Evolutionary conservation across 2,329 filamentous ascomycete genomes (phyloP).

Genomic region (Alternaria sp.): DNA sequence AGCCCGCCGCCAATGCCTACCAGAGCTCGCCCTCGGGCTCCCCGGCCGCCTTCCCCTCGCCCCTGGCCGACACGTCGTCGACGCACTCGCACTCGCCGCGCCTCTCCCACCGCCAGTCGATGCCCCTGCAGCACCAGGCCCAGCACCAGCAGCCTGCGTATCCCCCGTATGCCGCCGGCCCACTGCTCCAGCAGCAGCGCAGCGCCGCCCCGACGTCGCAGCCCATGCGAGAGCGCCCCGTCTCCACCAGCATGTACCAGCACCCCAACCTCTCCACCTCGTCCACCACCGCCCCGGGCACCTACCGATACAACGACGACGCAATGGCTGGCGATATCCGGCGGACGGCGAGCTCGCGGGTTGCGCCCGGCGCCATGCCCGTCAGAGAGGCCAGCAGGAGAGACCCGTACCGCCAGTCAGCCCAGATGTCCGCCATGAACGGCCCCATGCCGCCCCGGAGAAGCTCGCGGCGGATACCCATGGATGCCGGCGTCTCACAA

Average conservation of each 20-base stretch:
- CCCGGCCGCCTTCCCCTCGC: constrained; percentile 32
- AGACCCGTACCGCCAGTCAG: constrained; percentile 69
- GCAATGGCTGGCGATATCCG: constrained; percentile 43
- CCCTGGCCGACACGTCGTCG: constrained; percentile 33
- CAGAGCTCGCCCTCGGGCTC: constrained; percentile 35
- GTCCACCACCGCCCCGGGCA: constrained; percentile 50
- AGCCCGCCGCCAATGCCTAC: constrained; percentile 52
- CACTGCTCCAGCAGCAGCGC: constrained; percentile 36
- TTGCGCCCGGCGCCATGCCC: constrained; percentile 65
- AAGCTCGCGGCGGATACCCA: constrained; percentile 74
- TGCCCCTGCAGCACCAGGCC: constrained; percentile 52
- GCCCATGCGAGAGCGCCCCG: constrained; percentile 46
- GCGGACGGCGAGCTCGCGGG: constrained; percentile 68
- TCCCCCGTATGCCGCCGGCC: constrained; percentile 35
- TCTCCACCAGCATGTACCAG: constrained; percentile 56
- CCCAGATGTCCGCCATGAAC: constrained; percentile 62
- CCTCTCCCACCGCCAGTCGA: constrained; percentile 52
- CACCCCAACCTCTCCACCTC: constrained; percentile 56
- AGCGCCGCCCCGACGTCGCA: constrained; percentile 36
- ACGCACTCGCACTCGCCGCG: constrained; percentile 40
- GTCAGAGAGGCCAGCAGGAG: constrained; percentile 72
- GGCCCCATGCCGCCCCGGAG: constrained; percentile 75
- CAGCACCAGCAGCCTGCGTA: constrained; percentile 45
- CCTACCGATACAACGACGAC: constrained; percentile 58
- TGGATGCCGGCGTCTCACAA: constrained; percentile 49